Evolutionary conservation across 257 asterid species (phyloP), one percentile per base, ranked within the genome.

Genomic region (Striga asiatica): DNA sequence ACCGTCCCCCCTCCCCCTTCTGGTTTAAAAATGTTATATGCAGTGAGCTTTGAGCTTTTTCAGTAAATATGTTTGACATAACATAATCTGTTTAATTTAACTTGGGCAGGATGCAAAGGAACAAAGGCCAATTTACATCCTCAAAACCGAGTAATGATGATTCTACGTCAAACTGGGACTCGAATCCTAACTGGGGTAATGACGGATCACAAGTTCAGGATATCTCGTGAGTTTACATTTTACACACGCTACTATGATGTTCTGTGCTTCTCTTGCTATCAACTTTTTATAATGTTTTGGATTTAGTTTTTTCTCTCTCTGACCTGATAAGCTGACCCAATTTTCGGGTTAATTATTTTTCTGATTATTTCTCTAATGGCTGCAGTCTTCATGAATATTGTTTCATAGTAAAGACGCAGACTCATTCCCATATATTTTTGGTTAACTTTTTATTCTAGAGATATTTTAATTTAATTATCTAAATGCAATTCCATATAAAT

Each of bases 101-200:
- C 47, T 45, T 52, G 20, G 63, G 13, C 48, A 85, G 95, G 73
- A 82, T 82, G 93, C 93, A 85, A 63, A 69, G 95, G 25, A 78
- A 80, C 47, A 85, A 80, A 77, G 95, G 95, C 18, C 93, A 85
- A 31, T 82, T 80, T 68, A 76, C 85, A 56, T 82, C 93, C 60
- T 78, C 85, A 31, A 82, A 82, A 68, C 68, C 76, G 20, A 54
- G 42, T 56, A 65, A 71, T 10, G 95, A 82, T 66, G 95, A 82
- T 57, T 61, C 81, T 60, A 75, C 78, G 41, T 80, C 85, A 8
- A 81, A 79, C 67, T 80, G 95, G 85, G 91, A 78, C 63, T 75
- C 81, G 3, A 69, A 53, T 51, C 79, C 74, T 70, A 77, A 60
- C 72, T 80, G 82, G 77, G 84, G 73, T 32, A n/a, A 71, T 39